Percentiles rank a stretch among this genome's conserved stretches.
Conservation (phyloP, 139 green algal species). For the Ettlia oleoabundans region DNA sequence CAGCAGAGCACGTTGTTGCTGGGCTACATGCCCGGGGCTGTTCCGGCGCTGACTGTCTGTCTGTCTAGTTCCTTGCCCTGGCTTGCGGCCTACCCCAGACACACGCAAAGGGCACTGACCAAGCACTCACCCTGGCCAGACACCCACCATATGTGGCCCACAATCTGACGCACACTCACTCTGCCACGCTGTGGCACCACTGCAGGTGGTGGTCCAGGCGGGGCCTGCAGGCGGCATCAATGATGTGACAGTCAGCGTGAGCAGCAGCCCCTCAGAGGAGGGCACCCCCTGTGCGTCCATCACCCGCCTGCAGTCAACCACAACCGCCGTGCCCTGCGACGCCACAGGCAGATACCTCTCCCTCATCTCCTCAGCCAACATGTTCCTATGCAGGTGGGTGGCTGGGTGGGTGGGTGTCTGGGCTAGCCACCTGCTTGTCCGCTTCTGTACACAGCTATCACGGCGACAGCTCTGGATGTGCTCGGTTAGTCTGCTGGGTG, state of each 20-base stretch:
- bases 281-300: background rate
- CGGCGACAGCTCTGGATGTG: background rate
- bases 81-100: no score
- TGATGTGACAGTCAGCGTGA: background rate
- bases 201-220: constrained; percentile 1
- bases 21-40: no score
- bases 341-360: constrained; percentile 19
- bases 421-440: background rate
- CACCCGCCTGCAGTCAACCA: background rate
- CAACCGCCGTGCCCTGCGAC: constrained; percentile 3
- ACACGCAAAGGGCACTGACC: no score
- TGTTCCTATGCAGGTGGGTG: constrained; percentile 17
- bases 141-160: no score
- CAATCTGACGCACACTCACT: background rate
- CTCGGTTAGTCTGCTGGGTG: no score
- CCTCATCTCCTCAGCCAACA: background rate
- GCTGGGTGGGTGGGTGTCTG: background rate
- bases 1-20: no score
- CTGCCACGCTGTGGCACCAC: background rate
- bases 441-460: background rate
- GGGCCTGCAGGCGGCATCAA: background rate
- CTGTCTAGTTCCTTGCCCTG: background rate
- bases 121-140: no score
- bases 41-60: no score
- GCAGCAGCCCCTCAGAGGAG: background rate